Conservation (phyloP, 2,329 filamentous ascomycete species). For the Emergomyces africanus region DNA sequence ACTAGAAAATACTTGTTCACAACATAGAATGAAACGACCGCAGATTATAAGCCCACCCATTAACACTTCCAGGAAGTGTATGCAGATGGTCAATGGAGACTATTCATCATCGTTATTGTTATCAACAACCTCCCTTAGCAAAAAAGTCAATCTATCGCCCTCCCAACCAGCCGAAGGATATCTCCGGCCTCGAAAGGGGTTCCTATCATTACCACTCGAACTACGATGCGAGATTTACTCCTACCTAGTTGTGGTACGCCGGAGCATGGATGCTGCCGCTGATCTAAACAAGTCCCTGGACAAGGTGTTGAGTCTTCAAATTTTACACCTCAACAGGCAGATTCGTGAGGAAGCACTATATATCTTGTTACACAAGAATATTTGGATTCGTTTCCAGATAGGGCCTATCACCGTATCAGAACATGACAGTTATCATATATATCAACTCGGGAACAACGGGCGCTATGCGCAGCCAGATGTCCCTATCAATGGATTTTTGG, state of each 20-base stretch:
- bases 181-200: neutral
- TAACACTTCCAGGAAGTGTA: neutral
- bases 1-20: neutral
- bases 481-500: neutral
- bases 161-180: neutral
- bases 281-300: neutral
- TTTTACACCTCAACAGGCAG: neutral
- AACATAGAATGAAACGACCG: neutral
- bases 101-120: neutral
- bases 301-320: neutral
- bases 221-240: slow-evolving; percentile 1
- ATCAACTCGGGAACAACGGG: neutral
- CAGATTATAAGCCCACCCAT: neutral
- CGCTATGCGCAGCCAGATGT: neutral
- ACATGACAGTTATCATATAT: neutral
- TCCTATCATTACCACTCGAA: slow-evolving; percentile 1
- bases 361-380: neutral
- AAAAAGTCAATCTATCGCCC: neutral
- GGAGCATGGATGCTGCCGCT: neutral
- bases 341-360: neutral
- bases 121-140: neutral
- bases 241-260: neutral
- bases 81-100: neutral
- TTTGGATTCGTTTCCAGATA: neutral
- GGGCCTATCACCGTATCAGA: neutral